Evolutionary conservation across 352 stramenopile species (phyloP).

Genomic region (Globisporangium alternatum): DNA sequence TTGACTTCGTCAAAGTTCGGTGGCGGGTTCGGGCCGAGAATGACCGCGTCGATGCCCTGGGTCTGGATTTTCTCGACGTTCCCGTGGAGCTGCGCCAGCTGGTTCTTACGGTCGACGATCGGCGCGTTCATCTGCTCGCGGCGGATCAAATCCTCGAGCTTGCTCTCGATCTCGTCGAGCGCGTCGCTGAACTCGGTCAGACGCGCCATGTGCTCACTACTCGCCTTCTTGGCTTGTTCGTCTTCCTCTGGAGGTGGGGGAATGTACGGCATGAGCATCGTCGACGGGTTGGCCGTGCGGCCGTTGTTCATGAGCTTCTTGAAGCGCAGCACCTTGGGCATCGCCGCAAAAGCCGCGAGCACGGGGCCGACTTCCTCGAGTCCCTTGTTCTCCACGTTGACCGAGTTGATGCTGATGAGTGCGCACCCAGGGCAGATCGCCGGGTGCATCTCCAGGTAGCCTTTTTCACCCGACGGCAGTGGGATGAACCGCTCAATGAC

Average conservation of each 20-base stretch:
- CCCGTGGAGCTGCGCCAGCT: slow-evolving; percentile 70
- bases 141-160: slow-evolving; percentile 49
- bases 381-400: slow-evolving; percentile 68
- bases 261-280: slow-evolving; percentile 64
- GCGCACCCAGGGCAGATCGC: slow-evolving; percentile 75
- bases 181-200: slow-evolving; percentile 45
- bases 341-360: slow-evolving; percentile 47
- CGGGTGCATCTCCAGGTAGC: slow-evolving; percentile 78
- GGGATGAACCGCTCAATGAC: slow-evolving; percentile 77
- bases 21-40: slow-evolving; percentile 61
- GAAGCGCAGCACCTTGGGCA: slow-evolving; percentile 73
- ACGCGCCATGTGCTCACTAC: slow-evolving; percentile 37
- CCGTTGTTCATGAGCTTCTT: slow-evolving; percentile 82
- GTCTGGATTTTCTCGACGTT: slow-evolving; percentile 79
- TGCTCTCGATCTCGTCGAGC: slow-evolving; percentile 44
- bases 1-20: slow-evolving; percentile 71
- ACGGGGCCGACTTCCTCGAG: slow-evolving; percentile 72
- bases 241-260: slow-evolving; percentile 52
- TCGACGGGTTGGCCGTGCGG: slow-evolving; percentile 69
- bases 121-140: slow-evolving; percentile 41
- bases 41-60: slow-evolving; percentile 77
- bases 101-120: slow-evolving; percentile 50
- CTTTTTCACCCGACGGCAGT: slow-evolving; percentile 59
- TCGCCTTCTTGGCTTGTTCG: slow-evolving; percentile 17
- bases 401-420: slow-evolving; percentile 76